A percentile compares a stretch with the other conserved stretches of the same genome.
Evolutionary conservation across 495 filamentous ascomycete genomes (phyloP).

Genomic region (Sphaerosporella brunnea): DNA sequence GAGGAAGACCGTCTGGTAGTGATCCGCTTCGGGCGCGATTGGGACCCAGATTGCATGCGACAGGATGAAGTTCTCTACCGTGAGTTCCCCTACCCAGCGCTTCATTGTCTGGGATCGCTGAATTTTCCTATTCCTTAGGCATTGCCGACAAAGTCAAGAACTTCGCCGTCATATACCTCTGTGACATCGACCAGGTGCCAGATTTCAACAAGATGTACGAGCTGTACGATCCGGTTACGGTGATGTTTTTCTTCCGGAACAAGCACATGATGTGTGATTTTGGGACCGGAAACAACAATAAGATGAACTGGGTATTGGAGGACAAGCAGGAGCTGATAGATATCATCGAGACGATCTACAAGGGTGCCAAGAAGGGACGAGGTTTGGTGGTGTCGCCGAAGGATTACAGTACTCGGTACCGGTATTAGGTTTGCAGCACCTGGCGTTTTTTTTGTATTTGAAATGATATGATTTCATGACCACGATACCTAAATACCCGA

Average conservation of each 20-base stretch:
- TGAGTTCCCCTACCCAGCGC: conserved; percentile 17
- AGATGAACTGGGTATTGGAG: conserved; percentile 90
- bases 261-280: conserved; percentile 99
- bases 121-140: conserved; percentile 10
- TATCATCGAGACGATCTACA: conserved; percentile 95
- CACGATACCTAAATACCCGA: too few species aligned
- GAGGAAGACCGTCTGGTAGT: conserved; percentile 95
- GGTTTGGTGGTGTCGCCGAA: conserved; percentile 95
- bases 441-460: background rate
- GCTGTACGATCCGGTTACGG: conserved; percentile 41
- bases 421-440: conserved; percentile 16
- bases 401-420: conserved; percentile 31
- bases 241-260: conserved; percentile 90
- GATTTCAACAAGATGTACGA: conserved; percentile 91
- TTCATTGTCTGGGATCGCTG: conserved; percentile 10
- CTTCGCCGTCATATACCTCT: conserved; percentile 89
- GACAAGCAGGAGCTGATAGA: conserved; percentile 98
- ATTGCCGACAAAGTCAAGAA: conserved; percentile 73
- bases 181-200: conserved; percentile 87
- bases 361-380: conserved; percentile 89
- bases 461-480: too few species aligned
- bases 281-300: conserved; percentile 96
- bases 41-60: conserved; percentile 64
- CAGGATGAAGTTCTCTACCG: conserved; percentile 90
- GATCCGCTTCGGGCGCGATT: conserved; percentile 78